Evolutionary conservation across 441 rosid species (phyloP), one percentile per base, ranked within the genome.

Genomic region (Hypseocharis bilobata): DNA sequence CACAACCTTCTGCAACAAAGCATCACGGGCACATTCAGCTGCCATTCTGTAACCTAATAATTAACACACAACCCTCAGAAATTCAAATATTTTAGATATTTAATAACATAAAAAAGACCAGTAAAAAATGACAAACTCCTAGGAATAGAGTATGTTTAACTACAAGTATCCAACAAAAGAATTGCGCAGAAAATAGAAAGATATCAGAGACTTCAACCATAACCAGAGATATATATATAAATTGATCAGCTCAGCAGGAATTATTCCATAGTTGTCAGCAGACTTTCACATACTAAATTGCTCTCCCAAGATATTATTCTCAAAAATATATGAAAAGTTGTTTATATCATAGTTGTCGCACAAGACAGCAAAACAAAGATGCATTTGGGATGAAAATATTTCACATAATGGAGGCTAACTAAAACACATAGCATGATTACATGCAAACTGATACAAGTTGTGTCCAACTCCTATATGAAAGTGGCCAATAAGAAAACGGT

Each of bases 1-100:
- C 67, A 78, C 78, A 14, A 86, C 96, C 76, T 81, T 86, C 74
- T 62, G 76, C 77, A 86, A 70, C 75, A 93, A 70, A 60, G 96
- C 96, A 75, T 83, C 66, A 36, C 81, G 89, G 66, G 97, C 97
- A 77, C 97, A 88, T 69, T 93, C 96, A n/a, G 96, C 86, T 27
- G 97, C 99, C 97, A 93, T 91, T 51, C 96, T 84, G 60, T 70
- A 93, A 68, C 99, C 97, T 93, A 74, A 36, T 65, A 42, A 77
- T 58, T 52, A 64, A 68, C 70, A 40, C 61, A 49, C 2, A 13
- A 29, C 26, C 51, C 6, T 49, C 20, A 45, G 51, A 45, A 17
- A 45, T 45, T 45, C 16, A 16, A 45, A 45, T 45, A 3, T 45
- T 6, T 13, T 16, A 75, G 13, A 61, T n/a, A 55, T 30, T 30